Evolutionary conservation across 257 asterid species (phyloP), one percentile per base, ranked within the genome.

Genomic region (Osmanthus fragrans): DNA sequence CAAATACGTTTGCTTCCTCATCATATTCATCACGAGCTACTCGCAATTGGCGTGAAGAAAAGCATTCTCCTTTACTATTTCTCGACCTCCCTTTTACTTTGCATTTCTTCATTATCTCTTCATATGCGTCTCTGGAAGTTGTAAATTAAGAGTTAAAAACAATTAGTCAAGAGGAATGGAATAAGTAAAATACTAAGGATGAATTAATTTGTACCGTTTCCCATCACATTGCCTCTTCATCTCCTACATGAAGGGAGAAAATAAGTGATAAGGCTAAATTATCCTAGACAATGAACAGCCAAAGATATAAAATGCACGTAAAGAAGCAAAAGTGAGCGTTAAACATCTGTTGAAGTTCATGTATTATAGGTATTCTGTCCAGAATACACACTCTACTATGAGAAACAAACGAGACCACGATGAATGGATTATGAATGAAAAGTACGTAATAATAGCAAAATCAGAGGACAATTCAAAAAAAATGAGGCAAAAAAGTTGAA

Each of bases 161-260:
- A 42, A 3, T 58, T 54, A n/a, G 76, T 81, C 73, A 70, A 76
- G 79, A 27, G 65, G 27, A 73, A 69, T 36, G 58, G 69, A 33
- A 60, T 66, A 64, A 73, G 63, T 72, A 73, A 65, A 77, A 49
- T 71, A 42, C 73, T 80, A 72, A 72, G 75, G 70, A 76, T 19
- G 47, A 37, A 49, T 71, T 4, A 49, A 79, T 42, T 68, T 39
- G 66, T 72, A 96, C 98, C 99, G 90, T 84, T 93, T 95, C 51
- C 40, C 96, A 74, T 93, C 98, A 76, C 98, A 93, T 8, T 89
- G 89, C 79, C 82, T 87, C 90, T 96, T 96, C 99, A 96, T 96
- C 86, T 96, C 99, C 98, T 96, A 86, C 90, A 85, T 73, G 80
- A 71, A 83, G 68, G 76, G 76, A 74, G 58, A 81, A 72, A 33